Evolutionary conservation across 495 filamentous ascomycete species (phyloP), one percentile per base, ranked within the genome.

Genomic region (Symbiotaphrina buchneri): DNA sequence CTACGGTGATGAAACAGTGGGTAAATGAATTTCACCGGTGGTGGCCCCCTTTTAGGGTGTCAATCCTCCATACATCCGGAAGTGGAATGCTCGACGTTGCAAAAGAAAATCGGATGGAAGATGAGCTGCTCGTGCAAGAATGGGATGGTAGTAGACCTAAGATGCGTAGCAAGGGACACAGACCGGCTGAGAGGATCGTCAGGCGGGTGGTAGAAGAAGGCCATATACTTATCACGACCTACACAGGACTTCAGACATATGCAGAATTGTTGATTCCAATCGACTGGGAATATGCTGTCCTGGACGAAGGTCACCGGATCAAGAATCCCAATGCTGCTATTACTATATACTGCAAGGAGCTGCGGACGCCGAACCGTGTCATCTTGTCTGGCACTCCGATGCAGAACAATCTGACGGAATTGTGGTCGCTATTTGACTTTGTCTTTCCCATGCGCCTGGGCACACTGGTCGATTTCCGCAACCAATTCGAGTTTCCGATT

Each of bases 281-380:
- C 1, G 65, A 91, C 26, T 97, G 87, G 87, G 74, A 73, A 3
- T 92, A 83, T 52, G 87, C 81, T 19, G 76, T 95, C 11, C 67
- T 97, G 3, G 87, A 97, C 31, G 87, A 97, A 58, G 87, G 87
- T 6, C 87, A 97, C 51, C 93, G 91, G 51, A 97, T 97, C 38
- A 70, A 84, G 14, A 95, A 95, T 44, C 87, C 87, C 2, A 83
- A 95, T 43, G 77, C 84, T 3, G 71, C 68, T 0, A 83, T 94
- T 34, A 92, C 87, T 0, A 75, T 93, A 28, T 74, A 78, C 41
- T 91, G 78, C 61, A 95, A 95, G 46, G 77, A 90, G 42, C 58
- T 97, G 10, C 61, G 70, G 20, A 95, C 87, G 5, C 60, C 71
- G 3, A 84, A 95, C 45, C 71, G 87, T 17, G 58, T 95, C 30